phyloP scores from a whole-genome alignment of 1,139 yeast species.

The Schizosaccharomyces versatilis region DNA sequence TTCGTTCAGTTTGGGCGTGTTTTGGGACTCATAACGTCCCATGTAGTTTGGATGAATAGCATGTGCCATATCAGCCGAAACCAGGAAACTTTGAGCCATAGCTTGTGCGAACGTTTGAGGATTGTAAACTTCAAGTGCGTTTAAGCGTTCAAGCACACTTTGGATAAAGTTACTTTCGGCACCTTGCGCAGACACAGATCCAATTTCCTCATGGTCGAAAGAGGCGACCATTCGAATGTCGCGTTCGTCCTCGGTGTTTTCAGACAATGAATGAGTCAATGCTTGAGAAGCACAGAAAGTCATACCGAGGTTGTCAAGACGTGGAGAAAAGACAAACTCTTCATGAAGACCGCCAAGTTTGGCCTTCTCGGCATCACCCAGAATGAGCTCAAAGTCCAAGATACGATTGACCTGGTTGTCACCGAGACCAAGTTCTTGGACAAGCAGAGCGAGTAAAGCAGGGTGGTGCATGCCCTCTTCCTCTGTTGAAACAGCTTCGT shows the following conservation, averaged over 20 bases:
- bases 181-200: conserved; percentile 85
- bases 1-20: conserved; percentile 57
- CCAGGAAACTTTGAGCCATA: conserved; percentile 61
- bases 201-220: conserved; percentile 91
- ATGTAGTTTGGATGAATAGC: conserved; percentile 87
- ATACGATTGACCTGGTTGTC: conserved; percentile 23
- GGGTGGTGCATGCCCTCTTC: conserved; percentile 49
- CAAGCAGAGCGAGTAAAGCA: conserved; percentile 45
- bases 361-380: conserved; percentile 68
- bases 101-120: conserved; percentile 28
- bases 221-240: conserved; percentile 55
- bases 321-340: conserved; percentile 82
- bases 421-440: conserved; percentile 34
- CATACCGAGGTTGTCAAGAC: conserved; percentile 51
- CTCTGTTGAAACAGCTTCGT: conserved; percentile 11
- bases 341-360: conserved; percentile 70
- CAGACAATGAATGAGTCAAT: conserved; percentile 31
- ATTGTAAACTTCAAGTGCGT: conserved; percentile 1
- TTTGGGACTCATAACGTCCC: conserved; percentile 49
- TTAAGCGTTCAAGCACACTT: conserved; percentile 23
- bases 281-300: conserved; percentile 41
- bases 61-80: conserved; percentile 93
- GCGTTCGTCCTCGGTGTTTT: conserved; percentile 19
- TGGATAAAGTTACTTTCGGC: conserved; percentile 84
- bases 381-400: conserved; percentile 76